These are phyloP conservation scores for Talaromyces marneffei DNA, from an alignment of 2,329 filamentous ascomycete genomes.

Conservation along the genomic window DNA sequence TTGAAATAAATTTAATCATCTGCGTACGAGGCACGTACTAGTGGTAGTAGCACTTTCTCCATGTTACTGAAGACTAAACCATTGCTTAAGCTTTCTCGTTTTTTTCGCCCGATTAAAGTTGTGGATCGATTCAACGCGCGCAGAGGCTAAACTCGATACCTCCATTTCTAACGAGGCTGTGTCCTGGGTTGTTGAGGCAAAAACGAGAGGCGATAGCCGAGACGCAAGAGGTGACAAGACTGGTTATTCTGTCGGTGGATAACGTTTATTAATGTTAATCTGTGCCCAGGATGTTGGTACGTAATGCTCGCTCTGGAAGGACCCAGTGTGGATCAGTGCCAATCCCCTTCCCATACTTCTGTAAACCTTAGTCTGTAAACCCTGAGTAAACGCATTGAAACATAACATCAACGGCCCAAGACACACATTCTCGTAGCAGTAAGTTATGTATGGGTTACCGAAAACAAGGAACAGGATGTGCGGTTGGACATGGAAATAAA, in stretches of 20 bases:
- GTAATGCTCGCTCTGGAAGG: neutral
- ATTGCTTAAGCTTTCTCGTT: neutral
- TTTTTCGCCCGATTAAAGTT: constrained; percentile 4
- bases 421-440: too few species aligned
- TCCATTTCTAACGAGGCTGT: neutral
- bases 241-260: too few species aligned
- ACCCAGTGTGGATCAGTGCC: neutral
- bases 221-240: too few species aligned
- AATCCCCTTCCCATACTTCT: neutral
- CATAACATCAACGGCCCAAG: neutral
- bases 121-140: neutral
- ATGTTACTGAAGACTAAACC: too few species aligned
- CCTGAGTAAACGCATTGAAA: neutral
- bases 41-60: neutral
- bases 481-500: neutral
- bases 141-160: constrained; percentile 4
- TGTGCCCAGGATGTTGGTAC: neutral
- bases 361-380: too few species aligned
- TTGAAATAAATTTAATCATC: neutral
- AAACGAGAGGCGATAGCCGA: neutral
- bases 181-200: neutral
- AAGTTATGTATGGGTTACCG: neutral
- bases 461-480: neutral
- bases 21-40: neutral
- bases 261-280: neutral